Evolutionary conservation across 2,329 filamentous ascomycete genomes (phyloP), one percentile per base, ranked within the genome.

Genomic region (Zymoseptoria ardabiliae): DNA sequence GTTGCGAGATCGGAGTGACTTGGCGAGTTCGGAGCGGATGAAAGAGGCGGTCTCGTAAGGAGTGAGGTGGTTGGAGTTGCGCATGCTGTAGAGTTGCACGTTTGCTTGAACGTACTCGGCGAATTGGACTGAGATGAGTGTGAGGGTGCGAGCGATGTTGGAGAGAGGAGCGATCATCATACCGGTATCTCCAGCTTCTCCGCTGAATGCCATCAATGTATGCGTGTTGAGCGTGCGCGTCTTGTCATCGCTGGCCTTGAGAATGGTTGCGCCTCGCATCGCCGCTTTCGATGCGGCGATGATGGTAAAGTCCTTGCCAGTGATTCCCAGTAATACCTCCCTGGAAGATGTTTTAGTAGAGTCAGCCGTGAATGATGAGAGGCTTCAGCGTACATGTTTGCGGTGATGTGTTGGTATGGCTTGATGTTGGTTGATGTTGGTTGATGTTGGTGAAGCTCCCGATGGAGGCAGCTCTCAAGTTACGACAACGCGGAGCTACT

Each of bases 51-150:
- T 87, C 48, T 91, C 94, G 41, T 88, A 87, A 9, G 94, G 93
- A 51, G 90, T 91, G 62, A 99, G 85, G 71, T 97, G 91, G 73
- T 89, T 89, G 77, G 91, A 89, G 76, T 97, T 97, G 73, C 95
- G 91, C 92, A 97, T 99, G 68, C 90, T 91, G 80, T 99, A 99
- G 73, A 99, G 88, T 78, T 96, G 91, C 65, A 94, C 87, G 77
- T 99, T 99, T 74, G 93, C 92, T 84, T 97, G 92, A 76, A 99
- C 95, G 80, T 93, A 99, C 80, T 99, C 94, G 75, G 95, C 90
- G 76, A 99, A 99, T 87, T 99, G 93, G 64, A 97, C 92, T 96
- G 73, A 22, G 51, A 30, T 57, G 45, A 13, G 1, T 2, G 11
- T 50, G 10, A 58, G 57, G 48, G 56, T 22, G 55, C 41, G 35